Percentiles rank a stretch among this genome's conserved stretches.
Evolutionary conservation across 2,329 filamentous ascomycete species (phyloP).

Genomic region (Scortechinia acanthostroma): DNA sequence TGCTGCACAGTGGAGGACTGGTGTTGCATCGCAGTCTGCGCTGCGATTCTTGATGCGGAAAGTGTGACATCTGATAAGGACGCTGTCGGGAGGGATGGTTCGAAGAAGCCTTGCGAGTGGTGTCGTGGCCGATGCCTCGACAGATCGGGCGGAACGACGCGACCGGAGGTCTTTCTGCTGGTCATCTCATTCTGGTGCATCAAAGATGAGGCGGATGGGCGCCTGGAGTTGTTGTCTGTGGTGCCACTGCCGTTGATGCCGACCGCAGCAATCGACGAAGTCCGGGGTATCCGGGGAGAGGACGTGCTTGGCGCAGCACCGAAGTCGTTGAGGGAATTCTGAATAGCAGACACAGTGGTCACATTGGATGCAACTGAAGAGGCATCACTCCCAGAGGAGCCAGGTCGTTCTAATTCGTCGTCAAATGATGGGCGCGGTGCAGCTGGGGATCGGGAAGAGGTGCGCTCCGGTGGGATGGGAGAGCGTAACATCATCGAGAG

Average conservation of each 20-base stretch:
- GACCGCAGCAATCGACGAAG: not conserved
- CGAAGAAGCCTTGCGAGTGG: conserved; percentile 63
- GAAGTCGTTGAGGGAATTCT: conserved; percentile 10
- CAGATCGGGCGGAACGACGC: conserved; percentile 16
- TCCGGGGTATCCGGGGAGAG: not conserved
- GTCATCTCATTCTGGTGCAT: not conserved
- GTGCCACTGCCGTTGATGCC: not conserved
- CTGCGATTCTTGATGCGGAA: conserved; percentile 55
- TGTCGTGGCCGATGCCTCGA: conserved; percentile 32
- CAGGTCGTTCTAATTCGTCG: conserved; percentile 22
- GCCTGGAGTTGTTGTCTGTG: not conserved
- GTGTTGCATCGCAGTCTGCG: conserved; percentile 58
- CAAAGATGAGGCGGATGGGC: not conserved
- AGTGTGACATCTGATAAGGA: conserved; percentile 36
- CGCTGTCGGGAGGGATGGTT: conserved; percentile 51
- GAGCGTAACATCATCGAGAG: not conserved
- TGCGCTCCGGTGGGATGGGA: not conserved
- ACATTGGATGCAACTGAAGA: conserved; percentile 31
- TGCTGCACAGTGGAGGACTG: conserved; percentile 47
- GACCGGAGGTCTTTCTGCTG: conserved; percentile 3
- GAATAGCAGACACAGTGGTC: conserved; percentile 26
- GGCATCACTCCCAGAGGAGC: conserved; percentile 33
- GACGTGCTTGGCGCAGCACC: too few species aligned
- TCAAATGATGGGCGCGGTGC: conserved; percentile 9
- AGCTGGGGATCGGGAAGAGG: not conserved